Evolutionary conservation across 1,284 basidiomycete genomes (phyloP).

Genomic region (Leucoagaricus sp.): DNA sequence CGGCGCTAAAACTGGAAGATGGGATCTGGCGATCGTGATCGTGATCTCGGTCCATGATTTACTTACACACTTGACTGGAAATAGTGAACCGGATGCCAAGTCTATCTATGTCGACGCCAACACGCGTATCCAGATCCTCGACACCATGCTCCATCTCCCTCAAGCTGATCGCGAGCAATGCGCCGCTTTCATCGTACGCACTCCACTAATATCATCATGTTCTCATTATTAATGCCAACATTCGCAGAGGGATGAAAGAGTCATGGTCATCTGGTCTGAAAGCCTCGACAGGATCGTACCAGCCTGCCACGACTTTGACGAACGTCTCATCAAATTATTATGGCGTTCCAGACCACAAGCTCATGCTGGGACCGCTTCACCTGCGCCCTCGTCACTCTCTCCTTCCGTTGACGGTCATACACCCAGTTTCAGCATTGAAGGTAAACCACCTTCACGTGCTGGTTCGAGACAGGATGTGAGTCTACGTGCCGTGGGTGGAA

Average conservation of each 20-base stretch:
- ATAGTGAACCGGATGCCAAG: conserved; percentile 52
- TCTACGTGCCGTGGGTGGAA: background rate
- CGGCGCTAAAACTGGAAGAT: too few relatives aligned
- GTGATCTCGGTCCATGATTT: background rate
- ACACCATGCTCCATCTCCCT: conserved; percentile 74
- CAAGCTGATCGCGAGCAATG: conserved; percentile 81
- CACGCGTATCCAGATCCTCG: conserved; percentile 73
- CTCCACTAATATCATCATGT: background rate
- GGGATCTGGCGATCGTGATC: too few relatives aligned
- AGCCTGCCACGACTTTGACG: conserved; percentile 73
- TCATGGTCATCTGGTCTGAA: conserved; percentile 82
- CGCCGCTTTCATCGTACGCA: conserved; percentile 75
- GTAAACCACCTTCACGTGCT: background rate
- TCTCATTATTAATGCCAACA: background rate
- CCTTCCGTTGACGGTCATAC: conserved; percentile 14
- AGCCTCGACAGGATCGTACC: conserved; percentile 74
- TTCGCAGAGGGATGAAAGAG: conserved; percentile 71
- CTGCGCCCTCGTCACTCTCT: conserved; percentile 11
- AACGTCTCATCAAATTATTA: conserved; percentile 76
- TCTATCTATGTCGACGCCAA: conserved; percentile 71
- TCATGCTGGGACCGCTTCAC: conserved; percentile 29
- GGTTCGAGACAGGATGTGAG: background rate
- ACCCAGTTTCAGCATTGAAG: background rate
- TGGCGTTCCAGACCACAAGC: conserved; percentile 51
- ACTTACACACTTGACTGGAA: conserved; percentile 1